Percentiles rank a stretch among this genome's conserved stretches.
Evolutionary conservation across 306 rosid genomes (phyloP).

Genomic region (Canavalia gladiata): DNA sequence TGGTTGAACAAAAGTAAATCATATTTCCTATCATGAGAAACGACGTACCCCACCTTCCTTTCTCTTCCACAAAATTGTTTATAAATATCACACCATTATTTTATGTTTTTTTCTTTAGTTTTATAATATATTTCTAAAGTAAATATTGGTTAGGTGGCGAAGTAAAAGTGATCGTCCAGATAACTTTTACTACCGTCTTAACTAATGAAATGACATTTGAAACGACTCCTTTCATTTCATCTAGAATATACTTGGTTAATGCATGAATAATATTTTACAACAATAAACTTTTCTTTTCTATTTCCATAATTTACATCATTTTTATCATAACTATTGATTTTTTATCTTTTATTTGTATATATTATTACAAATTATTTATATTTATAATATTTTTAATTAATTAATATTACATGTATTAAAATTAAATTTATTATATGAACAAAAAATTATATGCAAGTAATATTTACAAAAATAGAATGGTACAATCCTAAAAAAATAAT

Average conservation of each 20-base stretch:
- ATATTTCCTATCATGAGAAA: conserved; percentile 15
- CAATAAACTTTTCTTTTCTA: too few species aligned
- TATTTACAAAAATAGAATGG: too few species aligned
- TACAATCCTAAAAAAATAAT: too few species aligned
- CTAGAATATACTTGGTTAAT: background rate
- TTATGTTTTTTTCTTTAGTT: background rate
- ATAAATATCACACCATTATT: background rate
- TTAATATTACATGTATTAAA: too few species aligned
- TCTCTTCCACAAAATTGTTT: conserved; percentile 7
- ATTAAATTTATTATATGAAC: too few species aligned
- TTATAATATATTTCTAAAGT: background rate
- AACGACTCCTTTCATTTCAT: conserved; percentile 5
- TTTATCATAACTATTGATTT: too few species aligned
- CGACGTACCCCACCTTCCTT: conserved; percentile 18
- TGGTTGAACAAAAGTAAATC: conserved; percentile 38
- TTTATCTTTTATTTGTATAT: too few species aligned
- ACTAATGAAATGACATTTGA: conserved; percentile 44
- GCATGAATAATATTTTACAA: background rate
- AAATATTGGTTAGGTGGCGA: conserved; percentile 7
- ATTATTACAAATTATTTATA: too few species aligned
- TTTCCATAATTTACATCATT: too few species aligned
- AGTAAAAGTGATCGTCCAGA: conserved; percentile 45
- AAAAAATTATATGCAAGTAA: too few species aligned
- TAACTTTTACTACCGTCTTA: conserved; percentile 52
- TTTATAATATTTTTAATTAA: too few species aligned